A percentile compares a stretch with the other conserved stretches of the same genome.
Conservation (phyloP, 2,329 filamentous ascomycete species). For the Trichoderma breve region DNA sequence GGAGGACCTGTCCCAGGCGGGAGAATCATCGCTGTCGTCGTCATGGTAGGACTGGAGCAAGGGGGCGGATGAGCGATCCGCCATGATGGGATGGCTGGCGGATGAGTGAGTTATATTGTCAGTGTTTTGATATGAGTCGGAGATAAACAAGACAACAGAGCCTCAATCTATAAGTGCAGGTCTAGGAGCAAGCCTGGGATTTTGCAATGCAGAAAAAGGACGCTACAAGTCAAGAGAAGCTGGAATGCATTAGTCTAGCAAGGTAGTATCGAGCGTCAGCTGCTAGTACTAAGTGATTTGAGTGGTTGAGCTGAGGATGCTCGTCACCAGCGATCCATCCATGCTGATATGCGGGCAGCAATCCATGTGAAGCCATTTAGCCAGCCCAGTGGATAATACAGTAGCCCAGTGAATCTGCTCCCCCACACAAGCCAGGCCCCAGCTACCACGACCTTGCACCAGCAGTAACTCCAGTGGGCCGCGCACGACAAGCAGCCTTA, state of each 20-base stretch:
- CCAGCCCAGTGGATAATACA: slow-evolving; percentile 7
- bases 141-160: background rate
- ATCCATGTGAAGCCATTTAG: slow-evolving; percentile 5
- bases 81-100: background rate
- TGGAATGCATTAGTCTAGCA: background rate
- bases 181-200: background rate
- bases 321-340: background rate
- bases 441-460: background rate
- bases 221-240: background rate
- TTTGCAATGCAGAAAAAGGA: background rate
- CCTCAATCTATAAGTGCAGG: background rate
- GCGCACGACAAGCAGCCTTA: slow-evolving; percentile 2
- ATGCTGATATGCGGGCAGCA: background rate
- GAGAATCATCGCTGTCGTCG: slow-evolving; percentile 1
- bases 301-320: slow-evolving; percentile 4
- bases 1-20: background rate
- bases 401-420: background rate
- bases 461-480: background rate
- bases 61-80: slow-evolving; percentile 12
- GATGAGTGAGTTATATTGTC: background rate
- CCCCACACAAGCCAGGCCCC: background rate
- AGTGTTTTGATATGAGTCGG: background rate
- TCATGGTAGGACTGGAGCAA: slow-evolving; percentile 7
- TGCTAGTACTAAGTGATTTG: background rate
- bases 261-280: background rate